These are phyloP conservation scores for Eremothecium cymbalariae DNA, from an alignment of 1,139 yeast genomes.

Conservation along the genomic window DNA sequence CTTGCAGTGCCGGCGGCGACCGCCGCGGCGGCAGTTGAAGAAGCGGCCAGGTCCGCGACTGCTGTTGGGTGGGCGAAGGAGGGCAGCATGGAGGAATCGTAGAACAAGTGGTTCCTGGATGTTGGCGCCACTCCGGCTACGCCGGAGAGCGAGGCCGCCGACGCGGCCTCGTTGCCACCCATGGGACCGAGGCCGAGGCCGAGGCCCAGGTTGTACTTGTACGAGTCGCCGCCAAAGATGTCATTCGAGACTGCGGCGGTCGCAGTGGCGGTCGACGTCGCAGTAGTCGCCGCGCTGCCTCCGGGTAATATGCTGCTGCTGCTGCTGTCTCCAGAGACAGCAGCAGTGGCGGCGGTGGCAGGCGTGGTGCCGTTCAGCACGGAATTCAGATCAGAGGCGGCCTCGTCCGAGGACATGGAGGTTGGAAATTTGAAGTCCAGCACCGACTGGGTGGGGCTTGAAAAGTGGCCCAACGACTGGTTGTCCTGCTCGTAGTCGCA, in stretches of 20 bases:
- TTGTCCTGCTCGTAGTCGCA: conserved; percentile 5
- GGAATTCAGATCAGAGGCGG: conserved; percentile 12
- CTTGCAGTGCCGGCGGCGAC: not conserved
- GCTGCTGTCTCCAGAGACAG: conserved; percentile 4
- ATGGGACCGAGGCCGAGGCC: conserved; percentile 4
- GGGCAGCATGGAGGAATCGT: conserved; percentile 2
- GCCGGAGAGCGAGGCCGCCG: not conserved
- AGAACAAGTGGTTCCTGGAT: conserved; percentile 3
- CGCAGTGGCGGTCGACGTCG: conserved; percentile 3
- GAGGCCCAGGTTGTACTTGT: conserved; percentile 7
- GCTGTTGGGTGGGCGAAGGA: too few relatives aligned
- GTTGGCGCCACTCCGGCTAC: conserved; percentile 1
- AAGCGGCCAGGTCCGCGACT: too few relatives aligned
- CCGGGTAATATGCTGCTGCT: conserved; percentile 4
- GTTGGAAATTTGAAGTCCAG: conserved; percentile 5
- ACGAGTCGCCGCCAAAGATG: conserved; percentile 7
- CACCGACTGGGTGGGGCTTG: conserved; percentile 5
- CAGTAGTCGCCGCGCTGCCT: conserved; percentile 1
- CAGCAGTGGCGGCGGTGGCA: not conserved
- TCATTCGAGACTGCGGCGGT: conserved; percentile 6
- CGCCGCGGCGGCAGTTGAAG: not conserved
- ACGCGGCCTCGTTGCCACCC: conserved; percentile 1
- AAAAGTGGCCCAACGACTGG: conserved; percentile 5
- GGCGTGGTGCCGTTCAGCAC: conserved; percentile 8
- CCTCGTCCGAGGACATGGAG: conserved; percentile 1